Base-by-base conservation (phyloP, 2,329 filamentous ascomycete genomes). In the Fusarium sp. region DNA sequence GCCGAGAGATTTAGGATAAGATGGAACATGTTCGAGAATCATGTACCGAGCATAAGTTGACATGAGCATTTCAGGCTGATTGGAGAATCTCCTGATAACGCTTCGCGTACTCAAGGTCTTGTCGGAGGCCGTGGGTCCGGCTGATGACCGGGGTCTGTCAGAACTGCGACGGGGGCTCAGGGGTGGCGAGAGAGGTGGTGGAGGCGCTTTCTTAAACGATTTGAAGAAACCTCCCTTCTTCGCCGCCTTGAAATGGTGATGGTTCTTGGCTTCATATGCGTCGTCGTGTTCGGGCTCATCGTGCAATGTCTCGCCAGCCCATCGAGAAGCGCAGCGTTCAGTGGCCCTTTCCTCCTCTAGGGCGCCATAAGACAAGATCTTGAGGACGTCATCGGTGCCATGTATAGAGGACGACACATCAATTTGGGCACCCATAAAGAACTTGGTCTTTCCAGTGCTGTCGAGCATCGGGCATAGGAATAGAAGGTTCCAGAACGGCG, bases 401-500 rank as follows among this genome's bases (percentile, higher is more conserved):
- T 84, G 82, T 34, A 89, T 81, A 0, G 83, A 84, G 4, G 85
- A 85, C 1, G 86, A 88, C 16, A 88, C 84, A 66, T 90, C 86
- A 54, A 90, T 83, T 65, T 90, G 86, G 0, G 83, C 87, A 1
- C 86, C 87, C 18, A 90, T 80, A 70, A 85, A 87, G 75, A 85
- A 88, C 0, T 79, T 80, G 3, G 86, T 76, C 10, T 82, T 82
- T 5, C 87, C 87, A 1, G 79, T 70, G 1, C 77, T 75, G 61
- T 88, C 84, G 25, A 82, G 79, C 1, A 90, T 76, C 0, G 88
- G 87, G 48, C 84, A 82, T 3, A 85, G 76, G 52, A 86, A 88
- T 0, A 89, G 77, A 11, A 90, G 74, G 53, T 89, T 89, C 85
- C 85, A 88, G 69, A 87, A 88, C 0, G 85, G 84, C 24, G 82